Base-by-base conservation (phyloP, 805 yeast genomes). In the Yarrowia keelungensis region DNA sequence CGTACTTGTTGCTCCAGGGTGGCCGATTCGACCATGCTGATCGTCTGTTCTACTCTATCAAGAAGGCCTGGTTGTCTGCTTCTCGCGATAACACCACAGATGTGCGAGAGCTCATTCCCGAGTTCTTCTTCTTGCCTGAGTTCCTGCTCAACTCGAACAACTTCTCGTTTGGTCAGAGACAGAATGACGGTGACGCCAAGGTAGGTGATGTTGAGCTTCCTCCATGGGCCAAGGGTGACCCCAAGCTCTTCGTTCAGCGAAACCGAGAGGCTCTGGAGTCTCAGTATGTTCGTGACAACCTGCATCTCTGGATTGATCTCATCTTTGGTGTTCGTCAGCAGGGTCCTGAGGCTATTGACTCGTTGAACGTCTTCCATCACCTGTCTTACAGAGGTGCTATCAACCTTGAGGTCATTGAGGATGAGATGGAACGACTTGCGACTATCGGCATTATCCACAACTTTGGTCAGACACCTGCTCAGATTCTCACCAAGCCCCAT, bases 21-120 rank as follows among this genome's bases (percentile, higher is more conserved):
- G 97, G 97, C 0, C 88, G 85, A 69, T 91, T 92, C 79, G 97
- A 92, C 71, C 97, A 89, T 73, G 94, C 97, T 0, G 97, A 92
- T 74, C 78, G 97, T 68, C 76, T 91, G 10, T 92, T 92, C 75
- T 83, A 86, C 72, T 89, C 95, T 0, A 80, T 92, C 38, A 85
- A 83, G n/a, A 86, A 89, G 70, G 87, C 96, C 0, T 92, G 97
- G 97, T 75, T 77, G 11, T 90, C 97, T 7, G 90, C 97, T 0
- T 86, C 97, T 0, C 77, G 78, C 61, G 97, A 91, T 51, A 89
- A 88, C 74, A 89, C 94, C 1, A 89, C 97, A 0, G 97, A 92
- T 80, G 97, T 92, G 0, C 80, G 97, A 69, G 97, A 92, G 74
- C 79, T 92, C 58, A 90, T 87, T 8, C 97, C 97, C 0, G 97